Conservation (phyloP, 2,329 filamentous ascomycete genomes). For the Cladosporium austrohemisphaericum region DNA sequence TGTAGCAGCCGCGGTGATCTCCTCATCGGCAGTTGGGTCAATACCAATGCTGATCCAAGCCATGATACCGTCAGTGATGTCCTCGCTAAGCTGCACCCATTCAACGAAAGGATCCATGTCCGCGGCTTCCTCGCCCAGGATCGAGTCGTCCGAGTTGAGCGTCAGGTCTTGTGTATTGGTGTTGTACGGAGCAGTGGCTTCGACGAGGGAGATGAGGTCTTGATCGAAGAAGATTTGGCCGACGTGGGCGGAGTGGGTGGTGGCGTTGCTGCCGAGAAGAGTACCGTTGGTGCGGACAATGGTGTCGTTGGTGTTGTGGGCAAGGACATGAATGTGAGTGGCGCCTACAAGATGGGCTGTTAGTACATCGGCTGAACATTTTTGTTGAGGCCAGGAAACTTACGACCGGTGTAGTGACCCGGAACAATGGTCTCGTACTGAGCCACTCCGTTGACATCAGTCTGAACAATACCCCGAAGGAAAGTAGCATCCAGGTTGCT, state of each 20-base stretch:
- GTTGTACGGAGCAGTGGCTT: slow-evolving; percentile 44
- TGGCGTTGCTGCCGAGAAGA: slow-evolving; percentile 51
- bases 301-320: slow-evolving; percentile 33
- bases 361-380: not conserved
- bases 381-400: not conserved
- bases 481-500: slow-evolving; percentile 35
- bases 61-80: slow-evolving; percentile 48
- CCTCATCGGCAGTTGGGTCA: slow-evolving; percentile 31
- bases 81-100: slow-evolving; percentile 54
- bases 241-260: slow-evolving; percentile 51
- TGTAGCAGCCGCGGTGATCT: slow-evolving; percentile 20
- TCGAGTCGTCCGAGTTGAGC: slow-evolving; percentile 48
- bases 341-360: slow-evolving; percentile 19
- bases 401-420: slow-evolving; percentile 39
- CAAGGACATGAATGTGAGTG: slow-evolving; percentile 37
- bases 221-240: slow-evolving; percentile 64
- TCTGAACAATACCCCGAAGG: slow-evolving; percentile 39
- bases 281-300: slow-evolving; percentile 47
- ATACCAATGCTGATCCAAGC: slow-evolving; percentile 53
- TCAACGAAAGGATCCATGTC: slow-evolving; percentile 54
- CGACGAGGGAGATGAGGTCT: slow-evolving; percentile 50
- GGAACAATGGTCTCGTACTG: slow-evolving; percentile 39
- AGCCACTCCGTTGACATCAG: slow-evolving; percentile 36
- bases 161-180: slow-evolving; percentile 42
- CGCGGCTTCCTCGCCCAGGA: slow-evolving; percentile 44